Percentiles rank a stretch among this genome's conserved stretches.
phyloP scores from a whole-genome alignment of 2,329 filamentous ascomycete species.

The Alternaria panax region DNA sequence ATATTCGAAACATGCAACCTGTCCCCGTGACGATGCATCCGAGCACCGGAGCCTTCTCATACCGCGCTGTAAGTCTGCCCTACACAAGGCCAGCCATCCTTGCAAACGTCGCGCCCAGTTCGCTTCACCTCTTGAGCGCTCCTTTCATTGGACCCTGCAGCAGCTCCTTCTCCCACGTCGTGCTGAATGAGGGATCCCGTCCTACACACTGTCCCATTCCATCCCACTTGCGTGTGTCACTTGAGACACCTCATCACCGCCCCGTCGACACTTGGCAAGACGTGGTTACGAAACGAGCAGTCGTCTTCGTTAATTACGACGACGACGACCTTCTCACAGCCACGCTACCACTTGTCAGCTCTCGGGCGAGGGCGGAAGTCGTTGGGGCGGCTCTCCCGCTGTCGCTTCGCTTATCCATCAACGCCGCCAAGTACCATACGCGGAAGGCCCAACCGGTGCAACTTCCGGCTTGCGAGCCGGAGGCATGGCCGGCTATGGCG shows the following conservation, averaged over 20 bases:
- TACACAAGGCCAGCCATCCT: conserved; percentile 14
- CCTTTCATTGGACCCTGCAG: conserved; percentile 41
- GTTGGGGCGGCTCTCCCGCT: conserved; percentile 21
- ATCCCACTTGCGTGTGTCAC: conserved; percentile 24
- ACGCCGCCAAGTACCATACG: conserved; percentile 23
- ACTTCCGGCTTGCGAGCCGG: conserved; percentile 13
- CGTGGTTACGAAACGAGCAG: too few relatives aligned
- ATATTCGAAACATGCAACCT: conserved; percentile 16
- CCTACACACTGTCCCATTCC: conserved; percentile 15
- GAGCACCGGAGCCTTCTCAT: conserved; percentile 22
- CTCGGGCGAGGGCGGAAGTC: conserved; percentile 16
- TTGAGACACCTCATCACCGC: conserved; percentile 15
- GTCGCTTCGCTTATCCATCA: conserved; percentile 17
- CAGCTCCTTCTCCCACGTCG: conserved; percentile 24
- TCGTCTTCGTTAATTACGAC: not conserved
- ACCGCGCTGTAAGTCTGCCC: conserved; percentile 7
- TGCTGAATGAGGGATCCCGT: conserved; percentile 18
- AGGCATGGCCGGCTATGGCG: conserved; percentile 16
- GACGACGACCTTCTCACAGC: conserved; percentile 1
- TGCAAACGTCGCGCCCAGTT: not conserved
- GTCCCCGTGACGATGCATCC: conserved; percentile 30
- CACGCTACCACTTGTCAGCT: conserved; percentile 12
- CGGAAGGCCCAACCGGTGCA: conserved; percentile 22
- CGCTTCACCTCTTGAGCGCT: conserved; percentile 12
- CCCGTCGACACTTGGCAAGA: not conserved